A percentile compares a stretch with the other conserved stretches of the same genome.
phyloP scores from a whole-genome alignment of 805 yeast genomes.

The Metschnikowia baotianmanensis region DNA sequence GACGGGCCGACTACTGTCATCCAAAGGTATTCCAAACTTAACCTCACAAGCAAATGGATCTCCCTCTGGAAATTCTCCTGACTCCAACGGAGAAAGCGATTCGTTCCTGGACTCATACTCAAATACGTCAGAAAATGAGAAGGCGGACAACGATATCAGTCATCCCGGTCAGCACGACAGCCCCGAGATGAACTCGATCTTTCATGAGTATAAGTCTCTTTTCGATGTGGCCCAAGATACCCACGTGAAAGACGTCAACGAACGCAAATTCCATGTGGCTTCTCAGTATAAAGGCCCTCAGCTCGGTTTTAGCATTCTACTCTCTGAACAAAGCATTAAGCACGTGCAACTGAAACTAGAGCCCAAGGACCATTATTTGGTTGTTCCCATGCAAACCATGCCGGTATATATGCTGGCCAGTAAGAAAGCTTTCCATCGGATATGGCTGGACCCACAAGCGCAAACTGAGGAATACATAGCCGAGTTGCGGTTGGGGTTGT shows the following conservation, averaged over 20 bases:
- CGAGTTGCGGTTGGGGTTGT: conserved; percentile 8
- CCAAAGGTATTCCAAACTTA: too few species aligned
- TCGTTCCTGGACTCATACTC: neutral
- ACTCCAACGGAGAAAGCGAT: conserved; percentile 3
- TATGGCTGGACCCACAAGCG: conserved; percentile 15
- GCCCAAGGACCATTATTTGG: conserved; percentile 11
- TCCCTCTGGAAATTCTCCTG: neutral
- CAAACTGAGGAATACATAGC: conserved; percentile 11
- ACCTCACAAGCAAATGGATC: neutral
- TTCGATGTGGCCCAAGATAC: conserved; percentile 5
- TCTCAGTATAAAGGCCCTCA: conserved; percentile 17
- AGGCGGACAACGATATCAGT: neutral
- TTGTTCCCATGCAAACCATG: conserved; percentile 15
- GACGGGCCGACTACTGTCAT: neutral
- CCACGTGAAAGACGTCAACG: conserved; percentile 1
- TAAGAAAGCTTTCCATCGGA: conserved; percentile 11
- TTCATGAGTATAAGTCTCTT: conserved; percentile 14
- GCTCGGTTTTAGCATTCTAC: conserved; percentile 14
- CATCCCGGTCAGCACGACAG: neutral
- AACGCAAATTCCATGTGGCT: conserved; percentile 1
- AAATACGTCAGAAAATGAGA: neutral
- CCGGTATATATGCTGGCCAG: conserved; percentile 21
- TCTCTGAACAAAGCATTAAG: conserved; percentile 12
- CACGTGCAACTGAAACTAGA: conserved; percentile 9
- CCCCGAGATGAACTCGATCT: conserved; percentile 1